These are phyloP conservation scores for Dactylellina leptospora DNA, from an alignment of 2,329 filamentous ascomycete genomes.

Conservation along the genomic window DNA sequence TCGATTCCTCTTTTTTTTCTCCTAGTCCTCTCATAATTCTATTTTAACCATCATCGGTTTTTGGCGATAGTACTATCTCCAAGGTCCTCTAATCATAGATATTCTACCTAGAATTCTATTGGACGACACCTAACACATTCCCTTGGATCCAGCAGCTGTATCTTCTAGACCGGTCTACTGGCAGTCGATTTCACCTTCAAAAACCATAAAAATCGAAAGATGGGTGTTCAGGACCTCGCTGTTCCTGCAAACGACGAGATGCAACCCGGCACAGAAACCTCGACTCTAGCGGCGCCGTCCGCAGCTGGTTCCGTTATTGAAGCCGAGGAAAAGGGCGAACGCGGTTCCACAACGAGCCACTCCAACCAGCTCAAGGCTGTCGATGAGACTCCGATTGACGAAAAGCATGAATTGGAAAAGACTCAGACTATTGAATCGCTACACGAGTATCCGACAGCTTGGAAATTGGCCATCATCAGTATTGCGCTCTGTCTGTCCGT, in stretches of 20 bases:
- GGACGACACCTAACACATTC: constrained; percentile 1
- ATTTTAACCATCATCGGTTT: constrained; percentile 2
- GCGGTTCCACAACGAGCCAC: constrained; percentile 44
- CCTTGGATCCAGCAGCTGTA: not conserved
- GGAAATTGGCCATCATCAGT: constrained; percentile 60
- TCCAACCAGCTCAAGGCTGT: constrained; percentile 38
- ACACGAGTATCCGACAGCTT: constrained; percentile 54
- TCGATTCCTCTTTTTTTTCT: not conserved
- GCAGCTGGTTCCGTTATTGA: constrained; percentile 35
- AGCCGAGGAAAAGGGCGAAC: constrained; percentile 45
- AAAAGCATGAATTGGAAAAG: constrained; percentile 36
- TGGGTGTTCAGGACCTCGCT: constrained; percentile 33
- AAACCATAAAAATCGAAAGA: constrained; percentile 9
- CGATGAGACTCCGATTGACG: constrained; percentile 38
- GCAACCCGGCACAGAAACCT: constrained; percentile 47
- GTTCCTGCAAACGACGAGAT: constrained; percentile 51
- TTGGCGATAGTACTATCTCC: too few relatives aligned
- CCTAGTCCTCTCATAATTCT: too few relatives aligned
- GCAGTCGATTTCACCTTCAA: too few relatives aligned
- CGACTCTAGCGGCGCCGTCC: constrained; percentile 44
- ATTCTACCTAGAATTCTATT: too few relatives aligned
- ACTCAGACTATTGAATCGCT: constrained; percentile 42
- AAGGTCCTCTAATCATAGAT: too few relatives aligned
- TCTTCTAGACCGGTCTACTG: not conserved
- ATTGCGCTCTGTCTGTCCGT: constrained; percentile 63